phyloP scores from a whole-genome alignment of 495 filamentous ascomycete species.

The Podospora appendiculata region DNA sequence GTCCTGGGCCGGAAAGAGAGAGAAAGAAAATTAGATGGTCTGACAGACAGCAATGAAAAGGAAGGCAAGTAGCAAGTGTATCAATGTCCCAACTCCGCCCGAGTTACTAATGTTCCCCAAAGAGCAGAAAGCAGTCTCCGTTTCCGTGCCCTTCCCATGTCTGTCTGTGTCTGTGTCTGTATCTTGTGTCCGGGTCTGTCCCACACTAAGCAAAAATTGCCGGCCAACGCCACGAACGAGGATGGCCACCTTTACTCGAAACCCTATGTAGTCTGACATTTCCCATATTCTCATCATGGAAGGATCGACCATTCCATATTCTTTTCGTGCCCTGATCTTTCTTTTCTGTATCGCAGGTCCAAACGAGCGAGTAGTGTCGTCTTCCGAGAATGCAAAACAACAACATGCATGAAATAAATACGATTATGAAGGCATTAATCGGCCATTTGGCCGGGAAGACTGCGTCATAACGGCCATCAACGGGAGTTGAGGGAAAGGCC shows the following conservation, averaged over 20 bases:
- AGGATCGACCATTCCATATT: slow-evolving; percentile 13
- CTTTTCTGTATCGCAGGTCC: slow-evolving; percentile 14
- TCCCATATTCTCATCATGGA: slow-evolving; percentile 19
- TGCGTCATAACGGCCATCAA: slow-evolving; percentile 12
- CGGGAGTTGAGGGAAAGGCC: slow-evolving; percentile 46
- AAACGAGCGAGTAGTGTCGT: slow-evolving; percentile 13
- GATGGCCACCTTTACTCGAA: slow-evolving; percentile 2
- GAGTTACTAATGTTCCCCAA: too few species aligned
- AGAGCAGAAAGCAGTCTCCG: too few species aligned
- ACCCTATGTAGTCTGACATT: slow-evolving; percentile 17
- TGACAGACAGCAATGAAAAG: neutral
- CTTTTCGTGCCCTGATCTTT: slow-evolving; percentile 15
- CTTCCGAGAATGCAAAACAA: slow-evolving; percentile 5
- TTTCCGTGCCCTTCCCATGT: too few species aligned
- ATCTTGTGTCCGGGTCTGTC: too few species aligned
- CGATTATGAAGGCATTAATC: slow-evolving; percentile 5
- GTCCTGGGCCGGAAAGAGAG: neutral
- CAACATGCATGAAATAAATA: slow-evolving; percentile 8
- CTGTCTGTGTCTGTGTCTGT: too few species aligned
- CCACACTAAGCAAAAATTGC: slow-evolving; percentile 4
- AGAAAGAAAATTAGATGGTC: neutral
- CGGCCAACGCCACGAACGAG: slow-evolving; percentile 21
- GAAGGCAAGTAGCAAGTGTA: neutral
- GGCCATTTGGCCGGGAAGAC: neutral
- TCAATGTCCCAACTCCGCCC: too few species aligned